A percentile compares a stretch with the other conserved stretches of the same genome.
phyloP scores from a whole-genome alignment of 106 monocot species.

The Gastrodia elata region DNA sequence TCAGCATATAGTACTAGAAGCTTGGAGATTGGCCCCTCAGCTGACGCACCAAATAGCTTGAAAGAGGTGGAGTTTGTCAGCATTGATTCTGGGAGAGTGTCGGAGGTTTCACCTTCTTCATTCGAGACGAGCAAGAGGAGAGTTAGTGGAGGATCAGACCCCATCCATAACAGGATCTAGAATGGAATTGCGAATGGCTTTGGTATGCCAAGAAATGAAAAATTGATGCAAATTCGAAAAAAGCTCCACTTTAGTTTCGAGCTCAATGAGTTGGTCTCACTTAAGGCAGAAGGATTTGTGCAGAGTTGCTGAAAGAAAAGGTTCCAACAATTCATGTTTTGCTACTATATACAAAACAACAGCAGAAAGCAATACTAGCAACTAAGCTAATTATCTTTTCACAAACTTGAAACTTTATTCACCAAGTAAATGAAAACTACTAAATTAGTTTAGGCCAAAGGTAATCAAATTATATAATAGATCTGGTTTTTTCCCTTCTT shows the following conservation, averaged over 20 bases:
- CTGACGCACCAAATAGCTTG: too few relatives aligned
- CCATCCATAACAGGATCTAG: slow-evolving; percentile 75
- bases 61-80: slow-evolving; percentile 8
- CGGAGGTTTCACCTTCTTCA: slow-evolving; percentile 21
- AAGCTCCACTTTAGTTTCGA: slow-evolving; percentile 7
- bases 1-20: slow-evolving; percentile 23
- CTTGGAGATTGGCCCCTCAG: slow-evolving; percentile 15
- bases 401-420: too few relatives aligned
- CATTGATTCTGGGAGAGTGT: slow-evolving; percentile 12
- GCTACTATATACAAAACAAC: background rate
- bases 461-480: too few relatives aligned
- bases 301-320: slow-evolving; percentile 25
- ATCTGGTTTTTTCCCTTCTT: too few relatives aligned
- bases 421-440: too few relatives aligned
- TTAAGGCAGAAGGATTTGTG: slow-evolving; percentile 27
- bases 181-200: background rate
- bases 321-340: background rate
- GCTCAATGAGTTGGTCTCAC: background rate
- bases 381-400: too few relatives aligned
- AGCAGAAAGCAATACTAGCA: too few relatives aligned
- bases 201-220: background rate
- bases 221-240: too few relatives aligned
- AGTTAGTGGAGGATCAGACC: slow-evolving; percentile 70
- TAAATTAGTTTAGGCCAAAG: too few relatives aligned
- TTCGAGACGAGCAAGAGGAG: slow-evolving; percentile 58